Conservation (phyloP, 139 green algal species). For the Nannochloris sp. region DNA sequence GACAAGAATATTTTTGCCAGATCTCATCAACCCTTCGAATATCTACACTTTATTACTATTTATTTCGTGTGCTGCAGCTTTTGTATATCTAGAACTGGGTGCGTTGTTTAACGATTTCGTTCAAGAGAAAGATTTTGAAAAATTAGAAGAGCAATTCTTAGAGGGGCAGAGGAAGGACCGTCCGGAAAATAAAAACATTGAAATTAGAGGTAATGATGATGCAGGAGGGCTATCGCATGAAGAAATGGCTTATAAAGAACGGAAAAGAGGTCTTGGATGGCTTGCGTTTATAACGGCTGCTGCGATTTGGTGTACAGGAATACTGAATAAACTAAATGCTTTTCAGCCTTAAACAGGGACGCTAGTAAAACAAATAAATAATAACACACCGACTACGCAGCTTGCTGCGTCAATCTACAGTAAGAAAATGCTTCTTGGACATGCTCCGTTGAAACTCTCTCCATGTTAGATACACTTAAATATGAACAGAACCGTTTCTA, state of each 20-base stretch:
- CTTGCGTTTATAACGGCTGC: conserved; percentile 22
- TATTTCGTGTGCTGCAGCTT: not conserved
- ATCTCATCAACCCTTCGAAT: not conserved
- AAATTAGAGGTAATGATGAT: not conserved
- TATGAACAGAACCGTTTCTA: no score
- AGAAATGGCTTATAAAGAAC: conserved; percentile 11
- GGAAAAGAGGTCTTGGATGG: conserved; percentile 29
- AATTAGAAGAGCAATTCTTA: not conserved
- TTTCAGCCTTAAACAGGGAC: conserved; percentile 19
- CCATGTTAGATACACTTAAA: no score
- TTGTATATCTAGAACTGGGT: conserved; percentile 1
- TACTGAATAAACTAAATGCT: conserved; percentile 20
- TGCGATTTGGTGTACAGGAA: conserved; percentile 28
- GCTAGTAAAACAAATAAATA: no score
- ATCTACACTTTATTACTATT: not conserved
- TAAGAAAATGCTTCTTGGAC: no score
- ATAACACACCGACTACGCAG: no score
- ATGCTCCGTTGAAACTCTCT: no score
- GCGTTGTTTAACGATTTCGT: not conserved
- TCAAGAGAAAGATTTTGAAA: conserved; percentile 4
- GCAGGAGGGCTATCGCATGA: not conserved
- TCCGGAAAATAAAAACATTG: not conserved
- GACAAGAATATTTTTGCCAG: conserved; percentile 6
- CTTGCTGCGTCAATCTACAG: no score
- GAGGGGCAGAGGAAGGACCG: not conserved